phyloP scores from a whole-genome alignment of 176 grass and related monocot species.

The Aegilops tauschii region DNA sequence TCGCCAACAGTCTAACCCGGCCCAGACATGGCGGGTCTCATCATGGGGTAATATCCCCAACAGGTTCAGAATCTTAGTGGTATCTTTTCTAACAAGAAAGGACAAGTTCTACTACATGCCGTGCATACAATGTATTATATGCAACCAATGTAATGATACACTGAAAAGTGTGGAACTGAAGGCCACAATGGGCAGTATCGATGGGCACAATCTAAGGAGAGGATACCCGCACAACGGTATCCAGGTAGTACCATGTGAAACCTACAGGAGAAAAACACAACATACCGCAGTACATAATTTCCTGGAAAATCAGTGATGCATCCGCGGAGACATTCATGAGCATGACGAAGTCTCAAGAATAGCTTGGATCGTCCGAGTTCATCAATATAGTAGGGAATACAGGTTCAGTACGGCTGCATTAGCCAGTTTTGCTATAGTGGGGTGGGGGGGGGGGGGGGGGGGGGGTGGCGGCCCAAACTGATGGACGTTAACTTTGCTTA shows the following conservation, averaged over 20 bases:
- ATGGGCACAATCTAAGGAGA: not conserved
- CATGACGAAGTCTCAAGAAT: not conserved
- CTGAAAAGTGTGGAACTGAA: no score
- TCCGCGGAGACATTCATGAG: not conserved
- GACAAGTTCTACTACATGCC: no score
- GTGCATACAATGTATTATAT: no score
- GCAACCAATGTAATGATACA: no score
- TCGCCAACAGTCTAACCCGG: no score
- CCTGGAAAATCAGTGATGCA: not conserved
- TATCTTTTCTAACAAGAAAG: no score
- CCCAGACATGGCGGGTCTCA: no score
- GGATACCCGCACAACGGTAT: not conserved
- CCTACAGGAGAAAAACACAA: not conserved
- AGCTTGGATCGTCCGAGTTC: not conserved
- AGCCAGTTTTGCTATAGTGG: not conserved
- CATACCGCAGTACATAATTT: not conserved
- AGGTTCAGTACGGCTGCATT: not conserved
- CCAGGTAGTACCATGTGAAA: not conserved
- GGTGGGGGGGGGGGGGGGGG: not conserved
- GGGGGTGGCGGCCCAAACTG: not conserved
- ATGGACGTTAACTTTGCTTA: constrained; percentile 15
- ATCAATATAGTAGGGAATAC: not conserved
- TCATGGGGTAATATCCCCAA: no score
- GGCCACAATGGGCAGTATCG: no score
- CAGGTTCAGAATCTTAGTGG: no score